These are phyloP conservation scores for Beauveria pseudobassiana DNA, from an alignment of 2,329 filamentous ascomycete genomes.

Conservation along the genomic window DNA sequence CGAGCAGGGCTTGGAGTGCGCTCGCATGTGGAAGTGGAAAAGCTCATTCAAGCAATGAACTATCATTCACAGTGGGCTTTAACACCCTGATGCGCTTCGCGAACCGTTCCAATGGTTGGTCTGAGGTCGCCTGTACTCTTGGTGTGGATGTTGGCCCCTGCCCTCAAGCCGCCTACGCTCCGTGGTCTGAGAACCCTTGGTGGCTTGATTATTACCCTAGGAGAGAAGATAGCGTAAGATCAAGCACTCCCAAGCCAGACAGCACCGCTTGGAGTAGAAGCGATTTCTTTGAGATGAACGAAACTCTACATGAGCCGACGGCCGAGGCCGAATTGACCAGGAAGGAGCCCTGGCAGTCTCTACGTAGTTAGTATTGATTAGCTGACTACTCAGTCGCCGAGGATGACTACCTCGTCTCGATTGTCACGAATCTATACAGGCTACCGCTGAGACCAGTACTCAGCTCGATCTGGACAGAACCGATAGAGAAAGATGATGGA, in stretches of 20 bases:
- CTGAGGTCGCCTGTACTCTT: neutral
- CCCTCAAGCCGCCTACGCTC: neutral
- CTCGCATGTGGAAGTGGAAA: constrained; percentile 6
- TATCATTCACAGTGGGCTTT: neutral
- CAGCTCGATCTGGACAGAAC: too few species aligned
- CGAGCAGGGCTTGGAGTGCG: neutral
- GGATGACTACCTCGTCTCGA: too few species aligned
- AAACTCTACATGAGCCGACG: neutral
- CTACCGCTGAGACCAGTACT: too few species aligned
- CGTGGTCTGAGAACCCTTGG: neutral
- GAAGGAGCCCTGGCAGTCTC: neutral
- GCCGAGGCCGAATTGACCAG: neutral
- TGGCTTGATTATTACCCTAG: too few species aligned
- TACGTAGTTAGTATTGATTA: too few species aligned
- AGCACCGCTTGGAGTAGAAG: neutral
- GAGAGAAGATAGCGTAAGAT: too few species aligned
- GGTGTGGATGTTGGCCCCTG: neutral
- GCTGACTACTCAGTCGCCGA: too few species aligned
- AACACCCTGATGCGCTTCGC: neutral
- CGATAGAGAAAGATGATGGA: too few species aligned
- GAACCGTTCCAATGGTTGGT: neutral
- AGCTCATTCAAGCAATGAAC: neutral
- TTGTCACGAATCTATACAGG: too few species aligned
- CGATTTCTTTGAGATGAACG: neutral
- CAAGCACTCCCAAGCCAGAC: too few species aligned